phyloP scores from a whole-genome alignment of 202 grass and related monocot species.

The Dendrocalamus latiflorus region DNA sequence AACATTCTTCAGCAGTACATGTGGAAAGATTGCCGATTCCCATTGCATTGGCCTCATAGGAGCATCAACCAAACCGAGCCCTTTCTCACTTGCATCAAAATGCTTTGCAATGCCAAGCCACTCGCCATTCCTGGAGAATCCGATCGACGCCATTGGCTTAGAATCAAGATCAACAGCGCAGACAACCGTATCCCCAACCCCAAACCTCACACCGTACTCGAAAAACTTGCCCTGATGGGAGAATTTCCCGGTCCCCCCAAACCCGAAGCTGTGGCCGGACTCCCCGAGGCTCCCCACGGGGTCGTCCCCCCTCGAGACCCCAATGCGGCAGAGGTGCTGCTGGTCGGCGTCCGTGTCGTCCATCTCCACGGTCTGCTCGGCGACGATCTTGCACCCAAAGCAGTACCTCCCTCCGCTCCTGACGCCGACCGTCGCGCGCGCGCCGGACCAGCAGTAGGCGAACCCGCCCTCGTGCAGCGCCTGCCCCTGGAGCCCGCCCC shows the following conservation, averaged over 20 bases:
- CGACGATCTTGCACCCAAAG: conserved; percentile 55
- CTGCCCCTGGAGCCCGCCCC: conserved; percentile 31
- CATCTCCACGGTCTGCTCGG: conserved; percentile 60
- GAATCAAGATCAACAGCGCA: conserved; percentile 59
- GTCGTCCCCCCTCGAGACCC: conserved; percentile 45
- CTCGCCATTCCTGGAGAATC: conserved; percentile 51
- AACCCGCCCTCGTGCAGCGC: conserved; percentile 52
- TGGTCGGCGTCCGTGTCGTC: conserved; percentile 37
- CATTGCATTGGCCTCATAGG: conserved; percentile 24
- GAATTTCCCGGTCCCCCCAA: conserved; percentile 63
- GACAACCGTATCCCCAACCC: conserved; percentile 54
- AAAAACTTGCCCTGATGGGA: conserved; percentile 37
- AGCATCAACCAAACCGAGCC: conserved; percentile 40
- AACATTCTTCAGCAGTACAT: conserved; percentile 67
- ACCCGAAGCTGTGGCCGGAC: conserved; percentile 50
- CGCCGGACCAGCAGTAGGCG: conserved; percentile 72
- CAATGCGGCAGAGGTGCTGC: conserved; percentile 58
- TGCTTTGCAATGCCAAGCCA: conserved; percentile 39
- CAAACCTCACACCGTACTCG: conserved; percentile 42
- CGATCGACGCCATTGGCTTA: conserved; percentile 45
- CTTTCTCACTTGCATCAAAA: conserved; percentile 39
- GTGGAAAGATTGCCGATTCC: conserved; percentile 59
- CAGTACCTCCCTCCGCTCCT: conserved; percentile 57
- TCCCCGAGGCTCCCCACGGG: conserved; percentile 52
- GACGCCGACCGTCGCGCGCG: conserved; percentile 46